A percentile compares a stretch with the other conserved stretches of the same genome.
phyloP scores from a whole-genome alignment of 2,329 filamentous ascomycete genomes.

The Trichophyton equinum region DNA sequence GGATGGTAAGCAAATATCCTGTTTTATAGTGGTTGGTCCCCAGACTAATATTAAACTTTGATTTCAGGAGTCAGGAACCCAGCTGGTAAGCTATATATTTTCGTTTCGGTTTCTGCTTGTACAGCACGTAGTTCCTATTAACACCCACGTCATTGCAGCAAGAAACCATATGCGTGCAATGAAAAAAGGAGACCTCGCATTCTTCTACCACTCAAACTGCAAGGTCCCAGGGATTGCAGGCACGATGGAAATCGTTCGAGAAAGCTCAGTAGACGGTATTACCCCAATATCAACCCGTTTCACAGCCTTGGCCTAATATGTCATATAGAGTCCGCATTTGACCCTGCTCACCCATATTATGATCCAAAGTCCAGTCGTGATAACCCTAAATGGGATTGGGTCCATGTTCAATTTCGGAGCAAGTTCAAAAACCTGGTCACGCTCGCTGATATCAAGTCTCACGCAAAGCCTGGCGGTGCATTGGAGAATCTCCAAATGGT shows the following conservation, averaged over 20 bases:
- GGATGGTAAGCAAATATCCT: conserved; percentile 53
- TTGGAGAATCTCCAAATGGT: conserved; percentile 71
- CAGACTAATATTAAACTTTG: not conserved
- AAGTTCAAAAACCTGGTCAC: conserved; percentile 64
- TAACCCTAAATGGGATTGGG: conserved; percentile 72
- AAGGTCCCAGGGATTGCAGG: conserved; percentile 80
- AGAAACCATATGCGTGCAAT: conserved; percentile 84
- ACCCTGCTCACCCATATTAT: conserved; percentile 65
- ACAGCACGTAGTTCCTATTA: not conserved
- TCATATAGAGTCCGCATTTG: conserved; percentile 52
- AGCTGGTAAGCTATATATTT: conserved; percentile 6
- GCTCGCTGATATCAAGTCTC: conserved; percentile 57
- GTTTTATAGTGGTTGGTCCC: not conserved
- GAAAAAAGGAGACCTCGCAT: conserved; percentile 81
- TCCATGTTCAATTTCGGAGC: conserved; percentile 74
- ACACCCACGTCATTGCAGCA: conserved; percentile 35
- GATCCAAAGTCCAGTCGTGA: conserved; percentile 60
- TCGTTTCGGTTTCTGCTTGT: not conserved
- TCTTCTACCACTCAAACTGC: conserved; percentile 95
- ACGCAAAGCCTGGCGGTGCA: conserved; percentile 43
- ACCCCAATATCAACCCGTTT: not conserved
- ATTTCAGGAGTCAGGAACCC: conserved; percentile 10
- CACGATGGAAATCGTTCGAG: conserved; percentile 75
- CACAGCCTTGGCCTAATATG: not conserved
- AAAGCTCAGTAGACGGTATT: conserved; percentile 65